Evolutionary conservation across 495 filamentous ascomycete genomes (phyloP), one percentile per base, ranked within the genome.

Genomic region (Daldinia childiae): DNA sequence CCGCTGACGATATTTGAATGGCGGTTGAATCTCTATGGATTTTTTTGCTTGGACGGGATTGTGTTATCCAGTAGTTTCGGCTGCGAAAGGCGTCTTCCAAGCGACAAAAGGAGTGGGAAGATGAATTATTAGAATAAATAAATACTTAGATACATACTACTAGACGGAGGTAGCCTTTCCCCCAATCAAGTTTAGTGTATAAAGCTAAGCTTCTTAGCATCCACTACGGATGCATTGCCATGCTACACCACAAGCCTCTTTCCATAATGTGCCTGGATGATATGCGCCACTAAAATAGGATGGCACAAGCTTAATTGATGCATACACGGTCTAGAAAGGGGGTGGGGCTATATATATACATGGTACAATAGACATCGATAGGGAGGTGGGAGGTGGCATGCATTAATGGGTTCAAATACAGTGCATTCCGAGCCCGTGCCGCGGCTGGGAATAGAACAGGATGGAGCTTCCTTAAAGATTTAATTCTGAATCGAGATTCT

Each of bases 171-270:
- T 45, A 14, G 38, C 43, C 29, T 54, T 52, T 52, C 32, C 54
- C 58, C 57, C 27, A 61, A 72, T 68, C 26, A 27, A 58, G 56
- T 26, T 43, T 65, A 73, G 59, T 45, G 48, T 29, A n/a, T 30
- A 50, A 38, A 32, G 30, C 65, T 48, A 72, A 68, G 69, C 64
- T 68, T 72, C 64, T 72, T 66, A 62, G 55, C 43, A 15, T 54
- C 27, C 32, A 62, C 29, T 71, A 41, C 69, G 26, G 58, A 55
- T 64, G 58, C 43, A 64, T 45, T 45, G 30, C 21, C 50, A 45
- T 62, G 48, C 38, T 48, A 21, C 17, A 48, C 43, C 17, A 48
- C 30, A 30, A 17, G 36, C 54, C 58, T 43, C 45, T 48, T 50
- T 41, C 45, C 51, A 43, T 21, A 54, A 58, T 32, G 54, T 32